Conservation (phyloP, 2,329 filamentous ascomycete species). For the Aspergillus sp. region DNA sequence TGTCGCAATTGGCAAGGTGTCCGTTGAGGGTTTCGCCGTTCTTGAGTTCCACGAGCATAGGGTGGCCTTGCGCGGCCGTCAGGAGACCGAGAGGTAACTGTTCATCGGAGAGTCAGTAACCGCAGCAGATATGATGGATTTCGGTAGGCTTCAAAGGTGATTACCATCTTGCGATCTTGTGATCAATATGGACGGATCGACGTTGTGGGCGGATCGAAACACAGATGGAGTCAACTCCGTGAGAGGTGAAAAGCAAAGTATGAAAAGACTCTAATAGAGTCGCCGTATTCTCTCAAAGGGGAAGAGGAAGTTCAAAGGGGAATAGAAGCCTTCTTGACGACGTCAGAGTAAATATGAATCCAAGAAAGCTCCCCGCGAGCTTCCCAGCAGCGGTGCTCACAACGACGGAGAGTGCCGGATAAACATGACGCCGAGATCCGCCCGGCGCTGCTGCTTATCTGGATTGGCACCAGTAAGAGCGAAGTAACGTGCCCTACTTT, state of each 20-base stretch:
- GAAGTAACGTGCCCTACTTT: background rate
- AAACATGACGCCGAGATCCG: constrained; percentile 15
- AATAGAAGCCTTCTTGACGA: background rate
- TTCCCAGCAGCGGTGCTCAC: constrained; percentile 15
- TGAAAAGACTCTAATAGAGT: background rate
- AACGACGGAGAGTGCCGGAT: constrained; percentile 13
- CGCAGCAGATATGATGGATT: background rate
- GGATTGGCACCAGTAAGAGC: background rate
- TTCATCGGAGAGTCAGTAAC: background rate
- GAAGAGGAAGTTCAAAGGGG: background rate
- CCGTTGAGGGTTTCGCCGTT: constrained; percentile 97
- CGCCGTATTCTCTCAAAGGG: background rate
- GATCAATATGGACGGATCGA: constrained; percentile 1
- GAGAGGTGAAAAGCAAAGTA: background rate
- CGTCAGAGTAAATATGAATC: constrained; percentile 5
- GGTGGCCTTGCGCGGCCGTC: constrained; percentile 93
- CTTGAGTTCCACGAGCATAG: constrained; percentile 97
- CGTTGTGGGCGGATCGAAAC: background rate
- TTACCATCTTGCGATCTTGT: background rate
- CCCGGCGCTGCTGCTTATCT: background rate
- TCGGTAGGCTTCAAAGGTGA: background rate
- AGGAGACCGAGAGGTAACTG: constrained; percentile 75
- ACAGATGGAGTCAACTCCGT: background rate
- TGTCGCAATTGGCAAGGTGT: constrained; percentile 94
- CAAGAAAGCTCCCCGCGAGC: constrained; percentile 15